Evolutionary conservation across 2,329 filamentous ascomycete genomes (phyloP).

Genomic region (Endoconidiophora polonica): DNA sequence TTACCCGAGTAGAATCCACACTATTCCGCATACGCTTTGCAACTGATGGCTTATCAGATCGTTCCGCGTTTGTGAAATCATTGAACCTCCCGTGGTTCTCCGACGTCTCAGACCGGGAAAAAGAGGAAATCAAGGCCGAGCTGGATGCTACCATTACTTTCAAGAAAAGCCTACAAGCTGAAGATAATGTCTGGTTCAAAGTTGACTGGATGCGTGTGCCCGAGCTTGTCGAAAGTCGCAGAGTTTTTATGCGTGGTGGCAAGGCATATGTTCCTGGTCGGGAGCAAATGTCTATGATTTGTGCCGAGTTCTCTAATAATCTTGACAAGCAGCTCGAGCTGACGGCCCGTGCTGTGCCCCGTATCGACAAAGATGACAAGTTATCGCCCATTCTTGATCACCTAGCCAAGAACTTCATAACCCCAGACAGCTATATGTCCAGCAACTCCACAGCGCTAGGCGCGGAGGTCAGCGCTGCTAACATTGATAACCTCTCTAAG

Average conservation of each 20-base stretch:
- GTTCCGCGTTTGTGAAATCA: conserved; percentile 56
- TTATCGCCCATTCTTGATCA: conserved; percentile 53
- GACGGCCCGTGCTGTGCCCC: conserved; percentile 76
- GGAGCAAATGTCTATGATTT: conserved; percentile 77
- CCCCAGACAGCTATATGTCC: conserved; percentile 68
- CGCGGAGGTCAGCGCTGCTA: conserved; percentile 56
- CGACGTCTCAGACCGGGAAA: conserved; percentile 63
- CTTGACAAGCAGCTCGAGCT: conserved; percentile 76
- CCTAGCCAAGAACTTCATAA: conserved; percentile 89
- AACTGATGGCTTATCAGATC: conserved; percentile 58
- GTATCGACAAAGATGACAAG: conserved; percentile 90
- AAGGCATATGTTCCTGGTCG: conserved; percentile 81
- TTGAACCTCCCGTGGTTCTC: conserved; percentile 87
- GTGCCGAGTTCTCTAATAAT: conserved; percentile 66
- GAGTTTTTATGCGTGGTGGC: conserved; percentile 60
- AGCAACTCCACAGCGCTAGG: conserved; percentile 46
- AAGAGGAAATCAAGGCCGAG: conserved; percentile 41
- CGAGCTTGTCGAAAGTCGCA: conserved; percentile 66
- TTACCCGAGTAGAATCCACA: conserved; percentile 72
- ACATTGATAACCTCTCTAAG: conserved; percentile 61
- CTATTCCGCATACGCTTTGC: conserved; percentile 72
- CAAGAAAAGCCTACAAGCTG: conserved; percentile 28
- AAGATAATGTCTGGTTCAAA: conserved; percentile 88
- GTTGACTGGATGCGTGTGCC: conserved; percentile 90
- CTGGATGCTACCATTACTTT: conserved; percentile 27